Evolutionary conservation across 2,329 filamentous ascomycete genomes (phyloP), one percentile per base, ranked within the genome.

Genomic region (Colletotrichum phormii): DNA sequence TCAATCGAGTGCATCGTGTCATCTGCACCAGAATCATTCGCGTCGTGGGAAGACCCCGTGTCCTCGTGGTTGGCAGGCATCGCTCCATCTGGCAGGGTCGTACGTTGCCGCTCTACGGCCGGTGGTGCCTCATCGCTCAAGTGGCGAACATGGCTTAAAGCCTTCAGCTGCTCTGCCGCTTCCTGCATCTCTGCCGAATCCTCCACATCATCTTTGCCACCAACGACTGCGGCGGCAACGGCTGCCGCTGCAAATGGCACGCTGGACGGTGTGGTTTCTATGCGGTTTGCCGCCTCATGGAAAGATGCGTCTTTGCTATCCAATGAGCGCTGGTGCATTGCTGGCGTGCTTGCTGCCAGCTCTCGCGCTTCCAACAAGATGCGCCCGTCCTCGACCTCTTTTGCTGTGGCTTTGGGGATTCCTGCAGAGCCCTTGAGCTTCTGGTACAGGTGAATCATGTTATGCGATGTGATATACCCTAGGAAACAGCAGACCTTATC

Each of bases 111-210:
- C 55, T 78, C 78, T 2, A 76, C 77, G 13, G 73, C 74, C 9
- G 77, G 76, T 1, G 69, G 54, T 2, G 79, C 64, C 58, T 81
- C 81, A 55, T 82, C 81, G 70, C 81, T 83, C 11, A 81, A 72
- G 63, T 82, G 81, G 3, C 90, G 86, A 65, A 92, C 87, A 76
- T 92, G 90, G 75, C 90, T 92, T 54, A 92, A 79, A 1, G 90
- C 90, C 77, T 92, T 92, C 6, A 92, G 84, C 79, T 92, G 90
- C 77, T 92, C 90, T 4, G 90, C 90, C 24, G 90, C 90, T 79
- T 92, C 89, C 76, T 92, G 89, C 89, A 92, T 92, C 81, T 92
- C 90, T 9, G 88, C 90, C n/a, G 90, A 90, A 69, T 92, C 90
- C 77, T 91, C 90, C 5, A 86, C 87, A 42, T 89, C 85, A 33